Evolutionary conservation across 495 filamentous ascomycete genomes (phyloP).

Genomic region (Lasiosphaeria miniovina): DNA sequence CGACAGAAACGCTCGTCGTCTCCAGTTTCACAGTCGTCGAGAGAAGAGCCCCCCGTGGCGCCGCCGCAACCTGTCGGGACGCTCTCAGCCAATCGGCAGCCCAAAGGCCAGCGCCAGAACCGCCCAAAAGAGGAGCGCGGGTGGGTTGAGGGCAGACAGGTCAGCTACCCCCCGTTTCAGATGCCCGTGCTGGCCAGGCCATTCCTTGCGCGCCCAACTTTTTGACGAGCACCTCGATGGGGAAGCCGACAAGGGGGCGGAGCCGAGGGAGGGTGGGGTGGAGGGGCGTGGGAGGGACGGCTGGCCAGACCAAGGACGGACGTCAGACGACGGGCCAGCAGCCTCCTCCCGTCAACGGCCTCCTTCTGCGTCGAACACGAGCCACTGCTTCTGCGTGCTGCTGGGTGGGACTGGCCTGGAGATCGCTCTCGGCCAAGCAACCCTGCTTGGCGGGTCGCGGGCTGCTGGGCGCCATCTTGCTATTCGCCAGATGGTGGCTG

Average conservation of each 20-base stretch:
- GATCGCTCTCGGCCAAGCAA: not conserved
- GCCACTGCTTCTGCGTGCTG: too few species aligned
- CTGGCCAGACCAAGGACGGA: not conserved
- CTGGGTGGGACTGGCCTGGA: not conserved
- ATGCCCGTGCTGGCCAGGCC: conserved; percentile 7
- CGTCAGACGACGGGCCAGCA: not conserved
- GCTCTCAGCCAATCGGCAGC: conserved; percentile 12
- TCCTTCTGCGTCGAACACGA: not conserved
- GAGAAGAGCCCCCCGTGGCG: not conserved
- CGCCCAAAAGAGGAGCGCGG: not conserved
- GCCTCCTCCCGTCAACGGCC: not conserved
- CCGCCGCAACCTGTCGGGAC: not conserved
- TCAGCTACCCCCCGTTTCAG: conserved; percentile 31
- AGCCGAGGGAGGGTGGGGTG: not conserved
- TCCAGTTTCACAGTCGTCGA: conserved; percentile 2
- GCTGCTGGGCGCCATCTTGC: not conserved
- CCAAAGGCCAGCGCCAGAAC: conserved; percentile 17
- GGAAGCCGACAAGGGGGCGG: not conserved
- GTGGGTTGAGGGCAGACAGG: conserved; percentile 10
- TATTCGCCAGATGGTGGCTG: not conserved
- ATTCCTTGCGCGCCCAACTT: not conserved
- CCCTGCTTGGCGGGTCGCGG: not conserved
- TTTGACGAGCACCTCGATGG: too few species aligned
- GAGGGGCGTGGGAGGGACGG: not conserved
- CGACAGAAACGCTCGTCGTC: not conserved